These are phyloP conservation scores for Cenchrus americanus DNA, from an alignment of 176 grass and related monocot species.

Conservation along the genomic window DNA sequence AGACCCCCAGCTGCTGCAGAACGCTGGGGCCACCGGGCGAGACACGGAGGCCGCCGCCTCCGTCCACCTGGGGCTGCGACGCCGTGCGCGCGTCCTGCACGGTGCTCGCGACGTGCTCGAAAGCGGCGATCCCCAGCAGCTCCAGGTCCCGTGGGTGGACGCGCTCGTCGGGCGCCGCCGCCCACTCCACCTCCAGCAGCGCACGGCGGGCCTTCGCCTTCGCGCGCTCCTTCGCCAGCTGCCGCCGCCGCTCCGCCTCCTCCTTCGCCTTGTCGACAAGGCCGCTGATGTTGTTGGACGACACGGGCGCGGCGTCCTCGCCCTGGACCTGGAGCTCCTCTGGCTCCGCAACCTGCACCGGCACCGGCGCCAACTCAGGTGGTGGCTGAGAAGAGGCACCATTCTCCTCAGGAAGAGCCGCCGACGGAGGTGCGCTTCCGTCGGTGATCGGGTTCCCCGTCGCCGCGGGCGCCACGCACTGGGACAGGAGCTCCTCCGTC, in stretches of 20 bases:
- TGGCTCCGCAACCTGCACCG: background rate
- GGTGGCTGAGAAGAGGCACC: background rate
- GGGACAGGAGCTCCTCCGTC: background rate
- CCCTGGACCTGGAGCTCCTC: background rate
- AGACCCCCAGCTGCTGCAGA: slow-evolving; percentile 46
- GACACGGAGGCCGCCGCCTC: background rate
- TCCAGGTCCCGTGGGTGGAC: slow-evolving; percentile 42
- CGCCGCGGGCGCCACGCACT: background rate
- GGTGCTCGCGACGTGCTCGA: slow-evolving; percentile 50
- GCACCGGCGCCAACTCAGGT: background rate
- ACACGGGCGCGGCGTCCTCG: background rate
- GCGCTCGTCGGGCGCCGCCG: background rate
- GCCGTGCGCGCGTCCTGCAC: background rate
- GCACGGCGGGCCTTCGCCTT: slow-evolving; percentile 14
- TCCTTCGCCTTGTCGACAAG: slow-evolving; percentile 35
- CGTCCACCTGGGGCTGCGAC: background rate
- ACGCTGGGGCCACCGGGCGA: background rate
- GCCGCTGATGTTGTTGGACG: background rate
- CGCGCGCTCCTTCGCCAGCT: slow-evolving; percentile 14
- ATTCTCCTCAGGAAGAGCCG: background rate
- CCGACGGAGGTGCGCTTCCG: background rate
- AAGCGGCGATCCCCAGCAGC: slow-evolving; percentile 30
- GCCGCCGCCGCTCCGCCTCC: background rate
- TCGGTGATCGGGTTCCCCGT: background rate
- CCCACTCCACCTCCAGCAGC: slow-evolving; percentile 21